Conservation (phyloP, 1,284 basidiomycete species). For the Agaricales sp. region DNA sequence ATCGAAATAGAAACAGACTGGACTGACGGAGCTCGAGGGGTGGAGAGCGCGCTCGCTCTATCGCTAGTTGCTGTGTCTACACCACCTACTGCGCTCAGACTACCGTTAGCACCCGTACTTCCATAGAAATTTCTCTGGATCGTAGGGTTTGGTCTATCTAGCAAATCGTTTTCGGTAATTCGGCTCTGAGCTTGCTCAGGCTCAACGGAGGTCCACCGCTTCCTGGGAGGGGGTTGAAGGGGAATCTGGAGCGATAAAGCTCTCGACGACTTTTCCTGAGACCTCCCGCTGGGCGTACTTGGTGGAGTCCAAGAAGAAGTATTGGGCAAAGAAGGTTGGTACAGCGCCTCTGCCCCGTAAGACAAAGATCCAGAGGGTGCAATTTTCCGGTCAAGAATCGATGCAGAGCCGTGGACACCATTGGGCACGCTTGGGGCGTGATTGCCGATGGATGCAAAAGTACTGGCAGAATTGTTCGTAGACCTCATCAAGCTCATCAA, state of each 20-base stretch:
- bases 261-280: conserved; percentile 16
- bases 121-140: conserved; percentile 16
- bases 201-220: conserved; percentile 36
- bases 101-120: conserved; percentile 16
- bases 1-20: conserved; percentile 22
- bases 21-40: conserved; percentile 23
- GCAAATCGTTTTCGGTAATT: conserved; percentile 3
- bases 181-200: conserved; percentile 11
- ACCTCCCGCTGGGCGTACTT: not conserved
- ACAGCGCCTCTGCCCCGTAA: conserved; percentile 13
- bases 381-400: conserved; percentile 35
- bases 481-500: conserved; percentile 41
- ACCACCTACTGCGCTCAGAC: conserved; percentile 18
- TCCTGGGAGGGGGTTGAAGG: conserved; percentile 56
- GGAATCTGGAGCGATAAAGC: conserved; percentile 33
- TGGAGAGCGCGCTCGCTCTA: conserved; percentile 15
- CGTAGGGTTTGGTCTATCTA: conserved; percentile 6
- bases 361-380: conserved; percentile 41
- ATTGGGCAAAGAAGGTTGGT: conserved; percentile 6
- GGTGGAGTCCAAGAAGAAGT: conserved; percentile 5
- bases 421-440: conserved; percentile 19
- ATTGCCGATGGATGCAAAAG: conserved; percentile 15
- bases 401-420: conserved; percentile 14
- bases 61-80: conserved; percentile 12
- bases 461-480: conserved; percentile 22